phyloP scores from a whole-genome alignment of 441 rosid genomes.

The Cnidoscolus chayamansa region DNA sequence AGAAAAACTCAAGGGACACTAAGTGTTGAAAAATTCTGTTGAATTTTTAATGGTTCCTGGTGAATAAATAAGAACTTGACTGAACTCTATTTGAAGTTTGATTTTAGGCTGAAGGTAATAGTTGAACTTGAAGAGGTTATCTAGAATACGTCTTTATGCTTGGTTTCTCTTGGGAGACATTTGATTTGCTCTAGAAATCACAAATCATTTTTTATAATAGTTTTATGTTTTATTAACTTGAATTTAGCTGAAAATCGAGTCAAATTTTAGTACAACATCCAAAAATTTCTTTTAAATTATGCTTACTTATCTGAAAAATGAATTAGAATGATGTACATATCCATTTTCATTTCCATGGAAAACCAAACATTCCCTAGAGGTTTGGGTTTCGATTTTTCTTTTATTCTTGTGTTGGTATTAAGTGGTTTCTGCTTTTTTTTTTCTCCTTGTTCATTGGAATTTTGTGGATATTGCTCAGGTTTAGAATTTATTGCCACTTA shows the following conservation, averaged over 20 bases:
- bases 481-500: neutral
- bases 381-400: neutral
- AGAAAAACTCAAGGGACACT: too few relatives aligned
- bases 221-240: too few relatives aligned
- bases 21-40: neutral
- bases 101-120: neutral
- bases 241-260: too few relatives aligned
- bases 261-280: too few relatives aligned
- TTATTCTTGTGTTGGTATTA: neutral
- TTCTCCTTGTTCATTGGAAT: neutral
- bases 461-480: slow-evolving; percentile 5
- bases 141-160: too few relatives aligned
- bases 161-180: neutral
- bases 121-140: neutral
- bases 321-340: too few relatives aligned
- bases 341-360: too few relatives aligned
- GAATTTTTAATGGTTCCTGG: neutral
- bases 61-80: neutral
- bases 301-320: too few relatives aligned
- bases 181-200: neutral
- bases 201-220: too few relatives aligned
- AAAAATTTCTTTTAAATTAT: too few relatives aligned
- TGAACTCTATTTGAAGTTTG: neutral
- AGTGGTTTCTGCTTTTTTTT: neutral
- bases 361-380: too few relatives aligned